These are phyloP conservation scores for Paracamarosporium sp. DNA, from an alignment of 2,329 filamentous ascomycete species.

Conservation along the genomic window DNA sequence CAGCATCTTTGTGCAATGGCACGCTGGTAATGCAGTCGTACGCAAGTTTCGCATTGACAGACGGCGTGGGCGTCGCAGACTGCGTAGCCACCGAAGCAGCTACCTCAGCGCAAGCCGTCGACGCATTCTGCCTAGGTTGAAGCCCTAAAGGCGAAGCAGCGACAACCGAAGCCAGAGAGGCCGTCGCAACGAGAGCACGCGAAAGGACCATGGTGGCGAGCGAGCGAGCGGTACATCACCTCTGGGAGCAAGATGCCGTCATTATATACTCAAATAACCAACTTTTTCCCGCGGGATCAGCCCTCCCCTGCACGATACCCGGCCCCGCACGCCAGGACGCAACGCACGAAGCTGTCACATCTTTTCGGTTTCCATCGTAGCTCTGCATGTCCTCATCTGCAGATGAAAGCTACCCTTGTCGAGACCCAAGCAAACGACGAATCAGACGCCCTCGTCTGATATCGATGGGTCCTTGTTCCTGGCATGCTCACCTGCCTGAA, in stretches of 20 bases:
- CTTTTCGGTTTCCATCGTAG: slow-evolving; percentile 6
- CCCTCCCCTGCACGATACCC: not conserved
- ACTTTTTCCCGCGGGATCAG: not conserved
- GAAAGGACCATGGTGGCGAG: slow-evolving; percentile 33
- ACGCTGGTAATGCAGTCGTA: slow-evolving; percentile 56
- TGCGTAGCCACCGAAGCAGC: slow-evolving; percentile 35
- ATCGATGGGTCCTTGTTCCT: not conserved
- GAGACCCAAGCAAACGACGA: not conserved
- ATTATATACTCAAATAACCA: too few species aligned
- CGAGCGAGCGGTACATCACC: not conserved
- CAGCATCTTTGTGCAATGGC: slow-evolving; percentile 52
- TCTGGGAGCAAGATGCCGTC: not conserved
- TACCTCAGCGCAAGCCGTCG: slow-evolving; percentile 42
- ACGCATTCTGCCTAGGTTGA: slow-evolving; percentile 34
- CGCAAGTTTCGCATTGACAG: slow-evolving; percentile 52
- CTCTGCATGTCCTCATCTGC: not conserved
- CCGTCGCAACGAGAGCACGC: slow-evolving; percentile 27
- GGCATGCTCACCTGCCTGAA: slow-evolving; percentile 1
- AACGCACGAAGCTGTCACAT: not conserved
- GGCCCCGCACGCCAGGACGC: not conserved
- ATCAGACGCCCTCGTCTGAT: slow-evolving; percentile 3
- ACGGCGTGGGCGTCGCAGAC: slow-evolving; percentile 37
- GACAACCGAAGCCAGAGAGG: slow-evolving; percentile 35
- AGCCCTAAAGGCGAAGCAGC: slow-evolving; percentile 34
- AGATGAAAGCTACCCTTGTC: slow-evolving; percentile 5